These are phyloP conservation scores for Pseudomonodictys pantanalensis DNA, from an alignment of 495 filamentous ascomycete species.

Conservation along the genomic window DNA sequence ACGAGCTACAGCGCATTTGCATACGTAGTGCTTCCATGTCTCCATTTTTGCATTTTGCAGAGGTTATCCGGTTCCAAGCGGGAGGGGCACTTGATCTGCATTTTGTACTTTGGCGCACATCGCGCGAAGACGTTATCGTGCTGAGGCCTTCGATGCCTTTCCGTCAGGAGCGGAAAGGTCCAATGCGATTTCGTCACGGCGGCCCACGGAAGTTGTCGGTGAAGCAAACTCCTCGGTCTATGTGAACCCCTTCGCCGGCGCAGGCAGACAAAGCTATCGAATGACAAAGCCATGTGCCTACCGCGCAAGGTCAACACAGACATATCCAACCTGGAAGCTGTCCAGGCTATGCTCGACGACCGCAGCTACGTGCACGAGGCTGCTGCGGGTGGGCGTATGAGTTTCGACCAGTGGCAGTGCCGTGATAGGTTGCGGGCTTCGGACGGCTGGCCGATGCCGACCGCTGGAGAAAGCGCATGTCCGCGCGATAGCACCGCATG, in stretches of 20 bases:
- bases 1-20: slow-evolving; percentile 7
- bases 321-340: background rate
- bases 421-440: slow-evolving; percentile 18
- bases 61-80: slow-evolving; percentile 6
- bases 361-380: slow-evolving; percentile 1
- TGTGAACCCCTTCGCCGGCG: slow-evolving; percentile 4
- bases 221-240: slow-evolving; percentile 16
- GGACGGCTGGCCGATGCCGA: slow-evolving; percentile 16
- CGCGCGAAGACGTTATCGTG: slow-evolving; percentile 4
- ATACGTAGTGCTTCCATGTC: slow-evolving; percentile 6
- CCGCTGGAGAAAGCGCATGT: slow-evolving; percentile 9
- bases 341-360: background rate
- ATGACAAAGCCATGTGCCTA: slow-evolving; percentile 2
- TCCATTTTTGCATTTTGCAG: background rate
- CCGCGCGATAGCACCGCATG: slow-evolving; percentile 11
- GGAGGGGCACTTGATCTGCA: slow-evolving; percentile 5
- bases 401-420: slow-evolving; percentile 26
- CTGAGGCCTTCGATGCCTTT: slow-evolving; percentile 5
- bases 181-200: slow-evolving; percentile 14
- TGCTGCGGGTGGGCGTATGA: slow-evolving; percentile 20
- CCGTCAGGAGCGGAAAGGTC: background rate
- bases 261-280: slow-evolving; percentile 20
- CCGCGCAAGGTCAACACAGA: slow-evolving; percentile 2
- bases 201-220: slow-evolving; percentile 25
- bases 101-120: background rate